phyloP scores from a whole-genome alignment of 768 basidiomycete genomes.

The Ramaria sp. region DNA sequence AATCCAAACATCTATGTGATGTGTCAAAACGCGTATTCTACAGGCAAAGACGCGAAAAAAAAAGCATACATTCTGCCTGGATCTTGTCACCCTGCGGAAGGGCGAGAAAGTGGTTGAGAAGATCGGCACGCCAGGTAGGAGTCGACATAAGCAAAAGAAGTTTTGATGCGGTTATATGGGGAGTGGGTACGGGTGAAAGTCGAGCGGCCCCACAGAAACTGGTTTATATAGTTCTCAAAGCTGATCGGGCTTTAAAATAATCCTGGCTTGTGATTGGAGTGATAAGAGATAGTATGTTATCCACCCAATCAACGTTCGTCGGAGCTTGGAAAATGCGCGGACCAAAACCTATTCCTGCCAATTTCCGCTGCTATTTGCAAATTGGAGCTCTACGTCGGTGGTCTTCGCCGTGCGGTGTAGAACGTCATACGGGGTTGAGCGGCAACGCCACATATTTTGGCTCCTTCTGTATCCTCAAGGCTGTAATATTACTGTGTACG shows the following conservation, averaged over 20 bases:
- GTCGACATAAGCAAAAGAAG: slow-evolving; percentile 15
- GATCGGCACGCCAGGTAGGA: slow-evolving; percentile 60
- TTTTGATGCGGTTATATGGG: not conserved
- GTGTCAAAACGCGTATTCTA: slow-evolving; percentile 11
- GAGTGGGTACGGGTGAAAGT: slow-evolving; percentile 12
- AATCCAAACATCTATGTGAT: slow-evolving; percentile 83
- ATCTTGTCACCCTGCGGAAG: slow-evolving; percentile 86
- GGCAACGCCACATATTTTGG: no score
- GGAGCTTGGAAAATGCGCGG: no score
- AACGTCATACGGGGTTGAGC: no score
- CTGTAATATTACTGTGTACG: no score
- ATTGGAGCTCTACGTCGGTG: no score
- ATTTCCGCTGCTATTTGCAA: no score
- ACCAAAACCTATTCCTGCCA: no score
- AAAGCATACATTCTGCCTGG: slow-evolving; percentile 78
- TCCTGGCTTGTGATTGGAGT: not conserved
- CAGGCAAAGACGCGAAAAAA: slow-evolving; percentile 6
- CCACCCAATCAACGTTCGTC: not conserved
- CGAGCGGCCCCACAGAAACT: not conserved
- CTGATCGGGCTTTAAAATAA: slow-evolving; percentile 6
- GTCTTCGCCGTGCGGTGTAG: no score
- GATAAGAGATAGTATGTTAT: not conserved
- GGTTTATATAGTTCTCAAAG: not conserved
- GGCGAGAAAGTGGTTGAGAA: slow-evolving; percentile 82
- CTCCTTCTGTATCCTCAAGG: not conserved